These are phyloP conservation scores for Xylariaceae sp. DNA, from an alignment of 2,329 filamentous ascomycete genomes.

Conservation along the genomic window DNA sequence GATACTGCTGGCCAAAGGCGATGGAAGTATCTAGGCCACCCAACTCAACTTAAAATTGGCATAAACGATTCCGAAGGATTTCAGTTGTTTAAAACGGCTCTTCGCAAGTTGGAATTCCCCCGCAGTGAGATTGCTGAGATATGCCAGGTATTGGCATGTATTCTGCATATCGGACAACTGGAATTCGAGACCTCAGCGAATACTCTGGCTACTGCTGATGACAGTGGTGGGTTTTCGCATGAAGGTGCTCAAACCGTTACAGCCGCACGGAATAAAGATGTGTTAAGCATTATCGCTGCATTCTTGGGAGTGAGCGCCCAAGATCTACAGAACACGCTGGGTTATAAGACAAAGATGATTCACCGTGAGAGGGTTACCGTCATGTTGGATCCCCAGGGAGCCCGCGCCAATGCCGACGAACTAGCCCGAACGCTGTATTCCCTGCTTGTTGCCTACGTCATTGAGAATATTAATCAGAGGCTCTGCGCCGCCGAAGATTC, in stretches of 20 bases:
- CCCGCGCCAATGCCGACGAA: constrained; percentile 88
- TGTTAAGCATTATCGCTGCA: constrained; percentile 79
- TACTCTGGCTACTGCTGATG: constrained; percentile 75
- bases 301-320: constrained; percentile 81
- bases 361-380: constrained; percentile 96
- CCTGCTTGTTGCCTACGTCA: constrained; percentile 86
- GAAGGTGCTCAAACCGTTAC: constrained; percentile 86
- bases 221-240: constrained; percentile 93
- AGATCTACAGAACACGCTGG: constrained; percentile 81
- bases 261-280: constrained; percentile 88
- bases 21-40: constrained; percentile 95
- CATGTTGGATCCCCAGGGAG: constrained; percentile 90
- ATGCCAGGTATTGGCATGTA: constrained; percentile 87
- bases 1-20: constrained; percentile 60
- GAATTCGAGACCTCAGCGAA: constrained; percentile 82
- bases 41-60: constrained; percentile 92
- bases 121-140: constrained; percentile 93
- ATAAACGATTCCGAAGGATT: constrained; percentile 96
- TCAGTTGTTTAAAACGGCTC: constrained; percentile 92
- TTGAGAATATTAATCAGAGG: constrained; percentile 87
- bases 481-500: constrained; percentile 83
- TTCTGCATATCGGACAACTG: constrained; percentile 95
- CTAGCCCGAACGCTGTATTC: constrained; percentile 91
- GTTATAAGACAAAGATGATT: constrained; percentile 95
- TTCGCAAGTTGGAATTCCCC: constrained; percentile 91